A percentile compares a stretch with the other conserved stretches of the same genome.
Conservation (phyloP, 2,329 filamentous ascomycete species). For the Fusarium udum region DNA sequence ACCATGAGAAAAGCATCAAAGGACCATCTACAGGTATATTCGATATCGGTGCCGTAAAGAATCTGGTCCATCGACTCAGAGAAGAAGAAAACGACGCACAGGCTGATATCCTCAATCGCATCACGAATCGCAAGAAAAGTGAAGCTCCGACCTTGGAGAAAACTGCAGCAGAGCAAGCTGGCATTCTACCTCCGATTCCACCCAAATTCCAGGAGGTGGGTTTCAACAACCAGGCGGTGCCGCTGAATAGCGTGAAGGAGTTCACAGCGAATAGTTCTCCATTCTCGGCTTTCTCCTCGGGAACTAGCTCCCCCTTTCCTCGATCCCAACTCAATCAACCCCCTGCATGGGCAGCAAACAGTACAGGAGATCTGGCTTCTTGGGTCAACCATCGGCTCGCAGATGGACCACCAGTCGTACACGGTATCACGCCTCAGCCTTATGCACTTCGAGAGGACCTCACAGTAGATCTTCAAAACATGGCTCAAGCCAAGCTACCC, state of each 20-base stretch:
- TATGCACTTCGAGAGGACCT: constrained; percentile 34
- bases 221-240: constrained; percentile 6
- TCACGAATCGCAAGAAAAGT: background rate
- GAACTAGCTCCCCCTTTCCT: constrained; percentile 12
- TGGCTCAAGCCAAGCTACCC: background rate
- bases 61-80: background rate
- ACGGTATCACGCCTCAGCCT: constrained; percentile 33
- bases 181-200: background rate
- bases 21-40: constrained; percentile 32
- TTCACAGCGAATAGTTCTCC: background rate
- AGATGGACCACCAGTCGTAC: background rate
- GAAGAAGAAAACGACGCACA: background rate
- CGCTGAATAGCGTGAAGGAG: background rate
- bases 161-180: constrained; percentile 14
- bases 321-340: background rate
- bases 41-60: constrained; percentile 1
- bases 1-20: background rate
- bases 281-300: constrained; percentile 17
- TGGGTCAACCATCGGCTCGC: constrained; percentile 10
- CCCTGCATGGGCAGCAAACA: constrained; percentile 18
- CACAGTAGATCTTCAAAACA: constrained; percentile 26
- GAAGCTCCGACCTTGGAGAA: constrained; percentile 3
- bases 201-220: constrained; percentile 27
- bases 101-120: background rate
- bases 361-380: constrained; percentile 1